A percentile compares a stretch with the other conserved stretches of the same genome.
These are phyloP conservation scores for Torulaspora globosa DNA, from an alignment of 1,139 yeast species.

Conservation along the genomic window DNA sequence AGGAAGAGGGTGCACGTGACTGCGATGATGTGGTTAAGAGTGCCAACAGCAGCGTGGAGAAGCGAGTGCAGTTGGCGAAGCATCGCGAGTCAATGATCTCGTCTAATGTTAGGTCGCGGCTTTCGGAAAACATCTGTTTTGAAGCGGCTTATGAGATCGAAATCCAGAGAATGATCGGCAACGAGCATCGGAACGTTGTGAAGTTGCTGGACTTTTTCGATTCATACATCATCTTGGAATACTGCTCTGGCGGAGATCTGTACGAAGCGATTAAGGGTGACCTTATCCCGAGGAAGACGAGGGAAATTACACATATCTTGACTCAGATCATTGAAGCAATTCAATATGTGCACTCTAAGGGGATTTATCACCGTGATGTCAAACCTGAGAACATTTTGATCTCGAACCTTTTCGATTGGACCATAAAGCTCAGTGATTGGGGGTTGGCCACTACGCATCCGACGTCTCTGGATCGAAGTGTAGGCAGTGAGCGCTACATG, in stretches of 20 bases:
- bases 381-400: slow-evolving; percentile 87
- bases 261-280: slow-evolving; percentile 88
- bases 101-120: slow-evolving; percentile 32
- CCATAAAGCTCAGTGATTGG: slow-evolving; percentile 85
- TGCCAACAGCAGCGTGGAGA: slow-evolving; percentile 25
- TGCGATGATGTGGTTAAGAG: slow-evolving; percentile 10
- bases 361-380: slow-evolving; percentile 81
- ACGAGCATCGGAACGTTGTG: slow-evolving; percentile 49
- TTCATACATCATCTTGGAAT: slow-evolving; percentile 77
- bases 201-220: slow-evolving; percentile 72
- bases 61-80: slow-evolving; percentile 23
- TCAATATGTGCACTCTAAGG: slow-evolving; percentile 66
- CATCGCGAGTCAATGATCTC: slow-evolving; percentile 34
- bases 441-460: slow-evolving; percentile 75
- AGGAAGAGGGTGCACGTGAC: slow-evolving; percentile 11
- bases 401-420: slow-evolving; percentile 61
- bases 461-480: slow-evolving; percentile 73
- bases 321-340: slow-evolving; percentile 74
- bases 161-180: slow-evolving; percentile 66
- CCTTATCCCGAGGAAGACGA: slow-evolving; percentile 72
- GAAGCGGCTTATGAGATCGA: slow-evolving; percentile 80
- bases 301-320: slow-evolving; percentile 70
- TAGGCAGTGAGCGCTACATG: slow-evolving; percentile 95
- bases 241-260: slow-evolving; percentile 86
- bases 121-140: slow-evolving; percentile 42